Conservation (phyloP, 139 green algal genomes). For the Micractinium conductrix region DNA sequence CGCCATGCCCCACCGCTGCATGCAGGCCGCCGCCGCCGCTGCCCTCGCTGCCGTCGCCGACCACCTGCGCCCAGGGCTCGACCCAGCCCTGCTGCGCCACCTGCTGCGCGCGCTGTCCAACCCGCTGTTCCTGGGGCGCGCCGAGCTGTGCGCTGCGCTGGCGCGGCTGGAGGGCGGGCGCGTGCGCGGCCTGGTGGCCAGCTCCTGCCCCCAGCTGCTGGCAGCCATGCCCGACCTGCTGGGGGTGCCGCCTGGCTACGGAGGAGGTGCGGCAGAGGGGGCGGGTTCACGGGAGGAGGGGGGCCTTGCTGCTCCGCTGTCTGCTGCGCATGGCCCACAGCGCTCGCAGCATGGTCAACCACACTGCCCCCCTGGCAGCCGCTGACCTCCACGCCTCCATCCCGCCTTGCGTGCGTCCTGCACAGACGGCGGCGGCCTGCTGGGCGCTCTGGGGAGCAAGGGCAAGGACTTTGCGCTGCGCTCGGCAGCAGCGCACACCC, state of each 20-base stretch:
- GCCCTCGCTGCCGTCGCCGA: neutral
- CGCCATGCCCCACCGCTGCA: too few relatives aligned
- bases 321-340: neutral
- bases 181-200: slow-evolving; percentile 3
- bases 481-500: neutral
- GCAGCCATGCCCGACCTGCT: slow-evolving; percentile 6
- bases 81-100: slow-evolving; percentile 3
- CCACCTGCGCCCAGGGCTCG: neutral
- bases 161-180: neutral
- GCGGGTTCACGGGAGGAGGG: neutral
- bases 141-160: slow-evolving; percentile 9
- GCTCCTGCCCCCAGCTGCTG: slow-evolving; percentile 7
- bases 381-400: neutral
- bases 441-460: slow-evolving; percentile 6
- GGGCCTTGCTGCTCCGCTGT: neutral
- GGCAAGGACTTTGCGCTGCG: slow-evolving; percentile 25
- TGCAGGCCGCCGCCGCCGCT: neutral
- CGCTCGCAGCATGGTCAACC: neutral
- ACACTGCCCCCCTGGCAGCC: neutral
- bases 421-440: slow-evolving; percentile 2
- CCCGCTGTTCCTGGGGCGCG: slow-evolving; percentile 8
- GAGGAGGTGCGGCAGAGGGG: too few relatives aligned
- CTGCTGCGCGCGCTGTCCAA: slow-evolving; percentile 20
- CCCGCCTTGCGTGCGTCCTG: neutral
- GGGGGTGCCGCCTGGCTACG: neutral